Evolutionary conservation across 495 filamentous ascomycete genomes (phyloP).

Genomic region (Penicillium antarcticum): DNA sequence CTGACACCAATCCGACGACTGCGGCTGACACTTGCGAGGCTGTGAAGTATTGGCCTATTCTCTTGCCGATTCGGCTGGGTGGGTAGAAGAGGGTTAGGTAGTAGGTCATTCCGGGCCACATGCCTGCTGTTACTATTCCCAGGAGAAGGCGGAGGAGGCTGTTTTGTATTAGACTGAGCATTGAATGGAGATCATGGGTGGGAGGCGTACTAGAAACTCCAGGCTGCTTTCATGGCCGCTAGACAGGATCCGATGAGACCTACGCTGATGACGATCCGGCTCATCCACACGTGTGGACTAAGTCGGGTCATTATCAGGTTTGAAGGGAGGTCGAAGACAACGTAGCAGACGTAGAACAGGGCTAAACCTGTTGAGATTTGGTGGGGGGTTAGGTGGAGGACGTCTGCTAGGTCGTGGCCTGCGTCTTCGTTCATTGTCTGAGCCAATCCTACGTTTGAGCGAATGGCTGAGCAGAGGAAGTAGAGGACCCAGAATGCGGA

Average conservation of each 20-base stretch:
- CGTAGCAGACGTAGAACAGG: conserved; percentile 88
- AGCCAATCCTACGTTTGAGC: conserved; percentile 84
- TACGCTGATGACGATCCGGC: conserved; percentile 83
- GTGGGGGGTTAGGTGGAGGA: conserved; percentile 63
- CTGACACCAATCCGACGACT: conserved; percentile 84
- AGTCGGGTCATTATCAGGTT: conserved; percentile 86
- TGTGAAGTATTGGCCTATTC: conserved; percentile 87
- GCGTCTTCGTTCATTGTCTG: conserved; percentile 79
- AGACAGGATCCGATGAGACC: conserved; percentile 81
- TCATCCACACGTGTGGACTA: conserved; percentile 89
- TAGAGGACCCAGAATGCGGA: conserved; percentile 93
- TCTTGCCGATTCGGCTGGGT: conserved; percentile 77
- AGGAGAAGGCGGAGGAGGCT: conserved; percentile 80
- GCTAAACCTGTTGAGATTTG: conserved; percentile 81
- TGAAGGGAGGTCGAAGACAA: conserved; percentile 83
- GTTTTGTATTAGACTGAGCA: conserved; percentile 3
- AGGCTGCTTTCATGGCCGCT: conserved; percentile 72
- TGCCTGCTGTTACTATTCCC: conserved; percentile 84
- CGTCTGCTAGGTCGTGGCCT: conserved; percentile 65
- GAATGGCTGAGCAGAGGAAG: conserved; percentile 87
- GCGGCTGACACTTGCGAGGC: conserved; percentile 86
- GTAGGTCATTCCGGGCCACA: conserved; percentile 96
- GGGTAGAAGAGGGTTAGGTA: conserved; percentile 92
- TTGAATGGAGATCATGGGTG: not conserved
- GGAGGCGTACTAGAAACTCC: conserved; percentile 74